Evolutionary conservation across 75 land plant species (phyloP), one percentile per base, ranked within the genome.

Genomic region (Picea glauca): DNA sequence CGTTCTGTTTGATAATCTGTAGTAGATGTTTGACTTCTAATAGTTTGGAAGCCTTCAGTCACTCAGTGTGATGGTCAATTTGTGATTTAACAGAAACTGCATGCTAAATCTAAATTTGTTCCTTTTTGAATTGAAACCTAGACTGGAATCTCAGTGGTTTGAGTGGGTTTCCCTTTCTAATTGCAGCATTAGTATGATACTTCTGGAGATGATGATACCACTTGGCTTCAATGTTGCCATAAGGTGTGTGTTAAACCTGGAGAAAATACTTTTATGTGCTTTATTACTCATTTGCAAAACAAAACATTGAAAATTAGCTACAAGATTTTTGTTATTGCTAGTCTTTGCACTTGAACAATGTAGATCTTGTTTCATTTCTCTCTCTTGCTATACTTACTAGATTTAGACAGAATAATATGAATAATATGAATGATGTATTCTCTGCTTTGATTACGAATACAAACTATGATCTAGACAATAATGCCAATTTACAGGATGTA

Each of bases 151-250:
- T 20, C 21, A 70, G 26, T 26, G 26, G 50, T 70, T 70, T 70
- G 54, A 70, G 73, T 35, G 23, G n/a, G 50, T 70, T 70, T 3
- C 38, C 32, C 18, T 75, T 60, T 75, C 33, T 54, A 58, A 56
- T 75, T 56, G 60, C 60, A 75, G 77, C 77, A 75, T 75, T 30
- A 75, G 56, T 58, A 50, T 75, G 60, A 75, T 75, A 50, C 32
- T 50, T 3, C 15, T 75, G 77, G 77, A 75, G 77, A 21, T 56
- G 77, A 75, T 75, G 77, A 31, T 75, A 58, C 77, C 77, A 23
- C 60, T 54, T 56, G 77, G 60, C 58, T 75, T 75, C 38, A 40
- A 20, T 30, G 60, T 75, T 26, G 60, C 77, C 33, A 23, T 58
- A 75, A 75, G 77, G 77, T 75, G 31, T 62, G 65, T 75, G 54